Percentiles rank a stretch among this genome's conserved stretches.
phyloP scores from a whole-genome alignment of 1,284 basidiomycete species.

The Pseudozyma flocculosa region DNA sequence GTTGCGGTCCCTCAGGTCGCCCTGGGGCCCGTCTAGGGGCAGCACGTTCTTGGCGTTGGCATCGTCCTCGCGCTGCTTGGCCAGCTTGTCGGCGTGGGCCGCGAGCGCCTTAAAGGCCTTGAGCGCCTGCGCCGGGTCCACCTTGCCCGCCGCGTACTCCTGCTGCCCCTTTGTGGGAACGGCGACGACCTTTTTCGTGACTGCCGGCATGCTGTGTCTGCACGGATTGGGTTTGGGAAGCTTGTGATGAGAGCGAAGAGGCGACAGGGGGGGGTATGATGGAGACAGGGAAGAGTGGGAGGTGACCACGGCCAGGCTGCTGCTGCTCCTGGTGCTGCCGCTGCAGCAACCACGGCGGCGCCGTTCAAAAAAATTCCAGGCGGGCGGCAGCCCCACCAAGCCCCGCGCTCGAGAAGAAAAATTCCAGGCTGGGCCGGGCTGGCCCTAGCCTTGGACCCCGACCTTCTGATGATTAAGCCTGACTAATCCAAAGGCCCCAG shows the following conservation, averaged over 20 bases:
- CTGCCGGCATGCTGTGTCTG: constrained; percentile 2
- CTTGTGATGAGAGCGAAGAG: no score
- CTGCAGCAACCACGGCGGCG: no score
- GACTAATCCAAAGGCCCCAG: no score
- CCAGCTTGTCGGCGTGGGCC: constrained; percentile 22
- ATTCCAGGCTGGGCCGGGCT: not conserved
- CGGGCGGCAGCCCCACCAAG: not conserved
- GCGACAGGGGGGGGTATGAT: constrained; percentile 1
- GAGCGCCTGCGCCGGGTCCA: constrained; percentile 38
- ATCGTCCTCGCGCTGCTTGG: constrained; percentile 3
- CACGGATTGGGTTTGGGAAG: constrained; percentile 12
- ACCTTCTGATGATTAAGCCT: no score
- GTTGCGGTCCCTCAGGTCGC: constrained; percentile 25
- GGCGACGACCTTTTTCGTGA: constrained; percentile 16
- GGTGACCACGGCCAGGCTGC: not conserved
- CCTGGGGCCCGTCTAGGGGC: constrained; percentile 37
- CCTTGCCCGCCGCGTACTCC: constrained; percentile 20
- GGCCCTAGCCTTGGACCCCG: no score
- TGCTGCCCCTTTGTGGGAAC: constrained; percentile 10
- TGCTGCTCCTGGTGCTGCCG: no score
- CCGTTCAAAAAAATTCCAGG: constrained; percentile 9
- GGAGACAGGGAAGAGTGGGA: not conserved
- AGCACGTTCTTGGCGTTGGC: constrained; percentile 15
- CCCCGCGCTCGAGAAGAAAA: constrained; percentile 2
- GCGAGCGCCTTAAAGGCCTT: constrained; percentile 50